A percentile compares a stretch with the other conserved stretches of the same genome.
phyloP scores from a whole-genome alignment of 495 filamentous ascomycete genomes.

The Saxispiralis lemnorum region DNA sequence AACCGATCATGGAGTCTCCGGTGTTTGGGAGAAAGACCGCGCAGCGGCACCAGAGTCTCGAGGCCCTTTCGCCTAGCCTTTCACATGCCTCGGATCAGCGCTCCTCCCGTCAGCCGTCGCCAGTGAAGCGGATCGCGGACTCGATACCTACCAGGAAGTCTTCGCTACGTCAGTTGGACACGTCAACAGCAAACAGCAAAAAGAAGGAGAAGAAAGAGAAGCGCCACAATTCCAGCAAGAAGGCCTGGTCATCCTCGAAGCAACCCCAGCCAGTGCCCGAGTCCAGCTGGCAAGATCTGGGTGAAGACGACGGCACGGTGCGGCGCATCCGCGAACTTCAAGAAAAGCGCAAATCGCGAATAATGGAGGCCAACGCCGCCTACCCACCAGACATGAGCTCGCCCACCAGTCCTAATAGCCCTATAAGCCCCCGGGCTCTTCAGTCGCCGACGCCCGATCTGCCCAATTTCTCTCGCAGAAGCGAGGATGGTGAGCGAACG shows the following conservation, averaged over 20 bases:
- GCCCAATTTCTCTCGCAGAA: background rate
- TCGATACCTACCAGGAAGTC: conserved; percentile 13
- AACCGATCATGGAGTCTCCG: conserved; percentile 1
- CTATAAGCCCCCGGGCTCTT: background rate
- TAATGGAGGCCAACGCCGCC: conserved; percentile 3
- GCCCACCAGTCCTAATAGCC: background rate
- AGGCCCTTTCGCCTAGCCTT: background rate
- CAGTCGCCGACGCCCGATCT: background rate
- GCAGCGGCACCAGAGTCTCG: too few relatives aligned
- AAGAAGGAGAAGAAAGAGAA: conserved; percentile 4
- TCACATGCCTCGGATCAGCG: background rate
- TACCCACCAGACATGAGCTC: background rate
- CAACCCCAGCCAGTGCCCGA: conserved; percentile 4
- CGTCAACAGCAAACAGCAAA: background rate
- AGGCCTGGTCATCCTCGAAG: background rate
- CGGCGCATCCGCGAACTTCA: conserved; percentile 14
- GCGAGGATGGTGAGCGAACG: conserved; percentile 6
- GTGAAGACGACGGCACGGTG: conserved; percentile 17
- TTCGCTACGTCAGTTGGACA: conserved; percentile 9
- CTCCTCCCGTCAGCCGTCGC: too few relatives aligned
- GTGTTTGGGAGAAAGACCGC: conserved; percentile 2
- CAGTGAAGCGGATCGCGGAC: conserved; percentile 6
- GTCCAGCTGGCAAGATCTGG: conserved; percentile 15
- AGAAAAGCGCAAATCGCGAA: conserved; percentile 11
- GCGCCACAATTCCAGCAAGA: conserved; percentile 2